Percentiles rank a stretch among this genome's conserved stretches.
phyloP scores from a whole-genome alignment of 2,329 filamentous ascomycete species.

The Tolypocladium ovalisporum region DNA sequence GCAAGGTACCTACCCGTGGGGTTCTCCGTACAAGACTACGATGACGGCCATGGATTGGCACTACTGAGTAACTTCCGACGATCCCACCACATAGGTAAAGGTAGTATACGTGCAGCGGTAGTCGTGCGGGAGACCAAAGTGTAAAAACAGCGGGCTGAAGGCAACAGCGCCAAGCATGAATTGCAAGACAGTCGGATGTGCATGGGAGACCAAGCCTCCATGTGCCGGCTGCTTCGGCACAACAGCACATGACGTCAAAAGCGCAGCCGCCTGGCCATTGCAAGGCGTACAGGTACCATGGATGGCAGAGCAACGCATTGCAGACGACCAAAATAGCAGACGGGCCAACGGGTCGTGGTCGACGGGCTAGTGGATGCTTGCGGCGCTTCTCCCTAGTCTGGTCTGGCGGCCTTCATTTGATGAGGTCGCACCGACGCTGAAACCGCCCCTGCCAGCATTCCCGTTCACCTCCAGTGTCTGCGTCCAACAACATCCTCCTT shows the following conservation, averaged over 20 bases:
- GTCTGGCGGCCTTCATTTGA: neutral
- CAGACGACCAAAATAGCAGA: neutral
- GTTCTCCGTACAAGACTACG: neutral
- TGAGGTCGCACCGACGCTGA: constrained; percentile 1
- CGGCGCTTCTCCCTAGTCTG: neutral
- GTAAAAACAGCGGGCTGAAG: neutral
- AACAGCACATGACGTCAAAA: neutral
- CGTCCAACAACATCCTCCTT: neutral
- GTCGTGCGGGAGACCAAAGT: neutral
- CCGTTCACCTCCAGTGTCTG: neutral
- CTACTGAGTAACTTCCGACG: neutral
- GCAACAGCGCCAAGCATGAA: neutral
- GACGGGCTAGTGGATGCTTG: neutral
- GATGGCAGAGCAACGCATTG: neutral
- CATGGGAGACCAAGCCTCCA: neutral
- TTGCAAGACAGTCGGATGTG: neutral
- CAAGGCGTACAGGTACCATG: too few species aligned
- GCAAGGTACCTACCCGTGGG: too few species aligned
- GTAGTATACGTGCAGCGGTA: neutral
- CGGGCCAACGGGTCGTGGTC: neutral
- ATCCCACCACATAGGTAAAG: neutral
- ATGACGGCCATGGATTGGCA: neutral
- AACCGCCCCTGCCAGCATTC: constrained; percentile 1
- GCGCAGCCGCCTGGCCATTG: neutral
- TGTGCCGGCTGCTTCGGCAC: neutral